These are phyloP conservation scores for Erysimum cheiranthoides DNA, from an alignment of 345 rosid genomes.

Conservation along the genomic window DNA sequence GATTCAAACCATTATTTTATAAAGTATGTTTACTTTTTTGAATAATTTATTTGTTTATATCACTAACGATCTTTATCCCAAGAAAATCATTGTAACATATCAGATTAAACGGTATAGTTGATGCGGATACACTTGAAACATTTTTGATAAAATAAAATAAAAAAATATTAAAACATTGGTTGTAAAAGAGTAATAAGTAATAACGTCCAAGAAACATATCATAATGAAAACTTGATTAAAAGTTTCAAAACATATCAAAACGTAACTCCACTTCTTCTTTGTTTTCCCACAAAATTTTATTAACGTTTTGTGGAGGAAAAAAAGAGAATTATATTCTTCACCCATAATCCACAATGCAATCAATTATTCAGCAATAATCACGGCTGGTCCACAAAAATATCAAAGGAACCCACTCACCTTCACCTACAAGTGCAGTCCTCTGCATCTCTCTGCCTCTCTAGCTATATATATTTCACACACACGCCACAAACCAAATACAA, in stretches of 20 bases:
- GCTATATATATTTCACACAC: slow-evolving; percentile 19
- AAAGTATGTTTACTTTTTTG: background rate
- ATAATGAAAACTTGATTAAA: no score
- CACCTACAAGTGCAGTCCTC: slow-evolving; percentile 30
- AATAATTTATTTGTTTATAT: background rate
- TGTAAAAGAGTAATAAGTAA: no score
- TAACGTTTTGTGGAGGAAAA: no score
- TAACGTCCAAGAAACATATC: no score
- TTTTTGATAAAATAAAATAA: background rate
- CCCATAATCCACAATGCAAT: background rate
- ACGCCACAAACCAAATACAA: background rate
- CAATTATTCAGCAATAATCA: slow-evolving; percentile 15
- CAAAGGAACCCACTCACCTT: slow-evolving; percentile 27
- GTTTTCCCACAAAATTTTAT: no score
- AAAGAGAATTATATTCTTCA: no score
- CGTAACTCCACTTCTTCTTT: no score
- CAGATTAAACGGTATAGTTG: background rate
- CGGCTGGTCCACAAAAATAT: slow-evolving; percentile 10
- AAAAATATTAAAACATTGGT: background rate
- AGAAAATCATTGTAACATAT: background rate
- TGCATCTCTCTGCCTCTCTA: slow-evolving; percentile 1
- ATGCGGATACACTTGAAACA: no score
- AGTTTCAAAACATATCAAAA: no score
- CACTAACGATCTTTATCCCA: background rate
- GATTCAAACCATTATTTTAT: background rate